These are phyloP conservation scores for Byssoonygena ceratinophila DNA, from an alignment of 2,329 filamentous ascomycete species.

Conservation along the genomic window DNA sequence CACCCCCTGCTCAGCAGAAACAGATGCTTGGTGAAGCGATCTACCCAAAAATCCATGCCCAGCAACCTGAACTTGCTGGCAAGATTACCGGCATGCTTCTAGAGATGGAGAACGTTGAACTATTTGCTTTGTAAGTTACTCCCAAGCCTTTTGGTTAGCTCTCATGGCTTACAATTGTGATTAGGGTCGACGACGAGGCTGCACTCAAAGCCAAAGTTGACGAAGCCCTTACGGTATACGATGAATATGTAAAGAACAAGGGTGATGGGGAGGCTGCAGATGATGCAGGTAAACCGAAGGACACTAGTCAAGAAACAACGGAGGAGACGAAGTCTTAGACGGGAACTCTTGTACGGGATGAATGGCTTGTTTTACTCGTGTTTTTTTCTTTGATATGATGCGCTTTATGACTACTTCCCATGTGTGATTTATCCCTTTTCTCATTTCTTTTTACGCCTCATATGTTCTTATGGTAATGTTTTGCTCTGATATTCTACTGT, in stretches of 20 bases:
- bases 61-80: slow-evolving; percentile 90
- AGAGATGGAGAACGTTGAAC: slow-evolving; percentile 95
- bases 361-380: slow-evolving; percentile 13
- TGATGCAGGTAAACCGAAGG: slow-evolving; percentile 39
- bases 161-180: slow-evolving; percentile 13
- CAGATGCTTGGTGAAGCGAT: slow-evolving; percentile 96
- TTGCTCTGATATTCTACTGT: slow-evolving; percentile 11
- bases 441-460: slow-evolving; percentile 3
- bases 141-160: not conserved
- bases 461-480: slow-evolving; percentile 11
- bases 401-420: slow-evolving; percentile 16
- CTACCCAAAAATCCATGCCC: slow-evolving; percentile 93
- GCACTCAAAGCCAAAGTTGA: slow-evolving; percentile 93
- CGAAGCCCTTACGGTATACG: slow-evolving; percentile 92
- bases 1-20: slow-evolving; percentile 74
- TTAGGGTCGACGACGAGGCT: slow-evolving; percentile 75
- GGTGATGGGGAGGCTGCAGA: slow-evolving; percentile 30
- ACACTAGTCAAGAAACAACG: slow-evolving; percentile 29
- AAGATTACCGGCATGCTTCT: slow-evolving; percentile 99
- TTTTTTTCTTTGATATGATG: slow-evolving; percentile 14
- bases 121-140: slow-evolving; percentile 80
- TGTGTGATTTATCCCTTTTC: slow-evolving; percentile 8
- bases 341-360: slow-evolving; percentile 1
- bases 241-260: slow-evolving; percentile 95
- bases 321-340: slow-evolving; percentile 27